Evolutionary conservation across 1,284 basidiomycete genomes (phyloP), one percentile per base, ranked within the genome.

Genomic region (Trametes hirsuta): DNA sequence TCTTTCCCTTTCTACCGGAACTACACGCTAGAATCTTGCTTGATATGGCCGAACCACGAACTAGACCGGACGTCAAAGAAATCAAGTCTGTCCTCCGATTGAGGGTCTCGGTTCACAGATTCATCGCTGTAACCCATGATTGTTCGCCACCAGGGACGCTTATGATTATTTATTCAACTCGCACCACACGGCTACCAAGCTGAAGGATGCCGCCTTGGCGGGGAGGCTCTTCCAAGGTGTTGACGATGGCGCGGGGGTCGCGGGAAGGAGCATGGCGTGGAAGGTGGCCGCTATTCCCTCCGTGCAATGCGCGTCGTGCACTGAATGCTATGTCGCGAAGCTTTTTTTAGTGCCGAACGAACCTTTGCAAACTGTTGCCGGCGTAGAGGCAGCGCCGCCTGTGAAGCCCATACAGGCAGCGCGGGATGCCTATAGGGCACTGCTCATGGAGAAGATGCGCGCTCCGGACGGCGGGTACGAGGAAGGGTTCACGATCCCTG

Each of bases 381-480:
- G 83, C 46, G 76, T 79, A 15, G 73, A 78, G 8, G 76, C 82
- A 45, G 69, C 71, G 12, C 73, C 78, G 50, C 77, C 84, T 14
- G 48, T 86, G 36, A 76, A 81, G 36, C 72, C 77, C 6, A 69
- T 90, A 45, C 77, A 79, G 18, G 65, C 65, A 5, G 77, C 77
- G 39, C 82, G 90, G 42, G 77, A 78, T 61, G 74, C 78, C 53
- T 92, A 85, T 71, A 75, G 77, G 11, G 71, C 74, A 15, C 69
- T 84, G 46, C 71, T 91, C 35, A 71, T 83, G 48, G 83, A 91
- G 64, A 84, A 85, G 68, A 85, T 91, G 81, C 84, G 79, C 55
- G 89, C 91, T 0, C 91, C 91, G 25, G 91, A 93, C 71, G 90
- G 89, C 10, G 87, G 86, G 58, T 90, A 90, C 66, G 86, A 88